Evolutionary conservation across 2,329 filamentous ascomycete genomes (phyloP), one percentile per base, ranked within the genome.

Genomic region (Chaetothyriales sp.): DNA sequence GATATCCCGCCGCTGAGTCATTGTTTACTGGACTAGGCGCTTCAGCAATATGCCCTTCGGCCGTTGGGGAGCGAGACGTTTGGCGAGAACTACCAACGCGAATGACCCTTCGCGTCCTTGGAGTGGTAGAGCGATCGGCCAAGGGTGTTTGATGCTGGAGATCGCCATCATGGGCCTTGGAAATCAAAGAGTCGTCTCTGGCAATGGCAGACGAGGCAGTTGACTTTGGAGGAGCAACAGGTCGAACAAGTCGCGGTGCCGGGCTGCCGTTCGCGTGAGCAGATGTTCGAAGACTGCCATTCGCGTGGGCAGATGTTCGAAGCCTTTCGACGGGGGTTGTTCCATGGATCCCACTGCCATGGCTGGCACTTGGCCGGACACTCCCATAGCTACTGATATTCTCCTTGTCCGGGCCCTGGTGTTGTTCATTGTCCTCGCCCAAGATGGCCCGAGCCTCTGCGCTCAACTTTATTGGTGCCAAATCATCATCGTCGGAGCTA

Each of bases 401-500:
- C 28, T 61, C 58, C 53, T 61, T 62, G 57, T 57, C 68, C 55
- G 46, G 63, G 47, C 60, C 65, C 55, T 73, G 71, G n/a, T n/a
- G n/a, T 7, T 78, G 74, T 2, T 70, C 75, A 47, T 77, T 77
- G 57, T 74, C 73, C 54, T 72, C 71, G 48, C 73, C 74, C 49
- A 95, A 74, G 15, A 95, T 73, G 18, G 87, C 89, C 64, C 92
- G 90, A 47, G 90, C 94, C 58, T 92, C 78, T 61, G 89, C 88
- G 65, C 88, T 95, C 64, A 95, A 84, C 70, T 92, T 93, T 79
- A 92, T 87, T 61, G 88, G 88, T 59, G 86, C 83, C 15, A 85
- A 84, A 25, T 93, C 86, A 68, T 95, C 90, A 62, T 95, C 90
- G 68, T 95, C 90, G 20, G 89, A 95, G 72, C 86, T 95, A 64